Percentiles rank a stretch among this genome's conserved stretches.
phyloP scores from a whole-genome alignment of 2,329 filamentous ascomycete species.

The Colletotrichum sp. region DNA sequence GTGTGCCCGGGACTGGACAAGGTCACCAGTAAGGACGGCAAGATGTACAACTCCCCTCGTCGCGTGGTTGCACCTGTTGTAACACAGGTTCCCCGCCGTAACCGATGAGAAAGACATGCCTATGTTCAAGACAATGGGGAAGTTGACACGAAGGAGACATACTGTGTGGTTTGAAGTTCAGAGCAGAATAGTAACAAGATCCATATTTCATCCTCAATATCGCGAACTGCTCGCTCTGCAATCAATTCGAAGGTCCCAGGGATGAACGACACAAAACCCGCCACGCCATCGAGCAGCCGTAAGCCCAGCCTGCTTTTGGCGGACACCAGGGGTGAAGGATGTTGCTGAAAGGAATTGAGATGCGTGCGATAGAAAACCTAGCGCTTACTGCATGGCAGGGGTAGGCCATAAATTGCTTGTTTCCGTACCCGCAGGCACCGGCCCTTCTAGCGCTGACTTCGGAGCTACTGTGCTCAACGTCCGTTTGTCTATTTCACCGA shows the following conservation, averaged over 20 bases:
- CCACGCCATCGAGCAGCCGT: neutral
- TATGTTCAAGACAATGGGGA: neutral
- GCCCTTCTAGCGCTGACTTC: neutral
- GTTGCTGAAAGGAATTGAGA: neutral
- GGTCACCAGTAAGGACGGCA: constrained; percentile 28
- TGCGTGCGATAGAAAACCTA: neutral
- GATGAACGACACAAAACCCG: neutral
- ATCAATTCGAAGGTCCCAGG: neutral
- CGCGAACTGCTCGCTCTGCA: neutral
- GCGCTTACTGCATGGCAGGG: neutral
- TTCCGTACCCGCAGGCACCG: neutral
- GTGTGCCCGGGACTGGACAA: constrained; percentile 36
- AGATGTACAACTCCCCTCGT: constrained; percentile 24
- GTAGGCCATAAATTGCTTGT: neutral
- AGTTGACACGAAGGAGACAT: neutral
- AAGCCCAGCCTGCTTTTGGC: neutral
- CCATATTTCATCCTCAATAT: neutral
- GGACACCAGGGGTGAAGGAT: neutral
- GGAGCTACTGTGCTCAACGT: neutral
- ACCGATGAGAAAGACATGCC: neutral
- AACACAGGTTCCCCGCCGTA: neutral
- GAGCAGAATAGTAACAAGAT: neutral
- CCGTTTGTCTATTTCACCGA: neutral
- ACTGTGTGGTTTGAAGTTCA: neutral
- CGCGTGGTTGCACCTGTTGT: constrained; percentile 26